These are phyloP conservation scores for Xylaria multiplex DNA, from an alignment of 2,329 filamentous ascomycete genomes.

Conservation along the genomic window DNA sequence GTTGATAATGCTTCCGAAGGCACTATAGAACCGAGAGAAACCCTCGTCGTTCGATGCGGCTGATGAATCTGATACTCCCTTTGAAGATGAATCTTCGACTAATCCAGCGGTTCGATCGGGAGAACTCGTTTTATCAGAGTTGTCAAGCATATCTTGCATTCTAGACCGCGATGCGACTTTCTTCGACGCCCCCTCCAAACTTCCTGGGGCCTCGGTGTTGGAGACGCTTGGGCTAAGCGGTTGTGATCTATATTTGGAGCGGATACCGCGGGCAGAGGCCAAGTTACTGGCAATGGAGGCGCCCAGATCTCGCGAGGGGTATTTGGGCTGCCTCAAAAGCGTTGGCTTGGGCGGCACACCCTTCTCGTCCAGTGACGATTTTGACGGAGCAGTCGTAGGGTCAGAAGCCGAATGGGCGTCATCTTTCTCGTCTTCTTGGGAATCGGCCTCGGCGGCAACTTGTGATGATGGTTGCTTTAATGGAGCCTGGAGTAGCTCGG, in stretches of 20 bases:
- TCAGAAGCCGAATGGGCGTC: conserved; percentile 37
- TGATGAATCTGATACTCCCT: conserved; percentile 44
- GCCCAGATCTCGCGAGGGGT: conserved; percentile 73
- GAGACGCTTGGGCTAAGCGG: conserved; percentile 78
- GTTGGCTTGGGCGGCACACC: conserved; percentile 49
- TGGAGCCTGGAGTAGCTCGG: conserved; percentile 80
- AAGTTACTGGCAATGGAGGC: conserved; percentile 91
- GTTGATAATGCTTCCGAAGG: conserved; percentile 88
- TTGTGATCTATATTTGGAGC: conserved; percentile 70
- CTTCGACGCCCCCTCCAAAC: conserved; percentile 67
- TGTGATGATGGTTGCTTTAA: conserved; percentile 60
- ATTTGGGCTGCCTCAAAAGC: conserved; percentile 57
- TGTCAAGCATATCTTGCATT: conserved; percentile 67
- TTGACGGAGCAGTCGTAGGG: conserved; percentile 41
- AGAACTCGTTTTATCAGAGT: conserved; percentile 63
- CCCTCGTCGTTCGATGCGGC: conserved; percentile 70
- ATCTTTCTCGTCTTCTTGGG: conserved; percentile 53
- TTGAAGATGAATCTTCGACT: conserved; percentile 44
- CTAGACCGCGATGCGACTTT: conserved; percentile 61
- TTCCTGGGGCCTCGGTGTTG: conserved; percentile 77
- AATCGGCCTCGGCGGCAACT: conserved; percentile 51
- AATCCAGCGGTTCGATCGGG: conserved; percentile 44
- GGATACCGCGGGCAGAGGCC: conserved; percentile 85
- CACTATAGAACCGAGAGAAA: conserved; percentile 90
- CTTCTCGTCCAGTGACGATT: conserved; percentile 42